Conservation (phyloP, 1,284 basidiomycete genomes). For the Naganishia sp. region DNA sequence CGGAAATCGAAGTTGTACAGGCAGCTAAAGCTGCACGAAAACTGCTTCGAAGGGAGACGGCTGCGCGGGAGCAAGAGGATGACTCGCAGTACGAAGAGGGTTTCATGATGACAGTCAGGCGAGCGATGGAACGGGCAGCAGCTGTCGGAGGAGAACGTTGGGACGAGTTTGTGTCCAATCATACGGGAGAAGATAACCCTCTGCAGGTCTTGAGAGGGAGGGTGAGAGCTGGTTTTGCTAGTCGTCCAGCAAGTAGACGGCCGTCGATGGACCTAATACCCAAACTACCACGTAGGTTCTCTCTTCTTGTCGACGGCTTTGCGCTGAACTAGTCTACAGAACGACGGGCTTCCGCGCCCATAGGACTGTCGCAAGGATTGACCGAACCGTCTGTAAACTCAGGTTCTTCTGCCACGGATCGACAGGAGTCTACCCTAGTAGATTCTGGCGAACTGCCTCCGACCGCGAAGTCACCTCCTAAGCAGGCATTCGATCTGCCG, state of each 20-base stretch:
- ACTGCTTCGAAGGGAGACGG: conserved; percentile 51
- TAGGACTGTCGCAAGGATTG: not conserved
- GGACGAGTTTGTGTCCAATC: conserved; percentile 29
- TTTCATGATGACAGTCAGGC: conserved; percentile 48
- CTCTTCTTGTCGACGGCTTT: not conserved
- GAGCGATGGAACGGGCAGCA: conserved; percentile 41
- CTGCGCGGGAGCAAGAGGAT: conserved; percentile 41
- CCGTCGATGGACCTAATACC: conserved; percentile 28
- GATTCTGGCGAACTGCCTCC: conserved; percentile 19
- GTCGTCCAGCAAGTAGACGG: conserved; percentile 27
- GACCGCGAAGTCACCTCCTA: conserved; percentile 8
- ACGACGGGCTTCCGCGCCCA: conserved; percentile 19
- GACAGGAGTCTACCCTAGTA: conserved; percentile 14
- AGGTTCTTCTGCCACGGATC: conserved; percentile 8
- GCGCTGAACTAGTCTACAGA: not conserved
- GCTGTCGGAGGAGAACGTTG: conserved; percentile 26
- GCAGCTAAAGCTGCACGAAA: conserved; percentile 56
- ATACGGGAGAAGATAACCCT: conserved; percentile 21
- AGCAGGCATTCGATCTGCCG: conserved; percentile 19
- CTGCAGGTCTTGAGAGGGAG: conserved; percentile 17
- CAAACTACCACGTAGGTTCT: conserved; percentile 19
- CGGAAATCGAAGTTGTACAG: conserved; percentile 56
- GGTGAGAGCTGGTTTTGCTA: conserved; percentile 28
- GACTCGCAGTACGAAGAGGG: conserved; percentile 38
- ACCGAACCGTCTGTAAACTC: conserved; percentile 23